Base-by-base conservation (phyloP, 2,329 filamentous ascomycete species). In the Fusarium penzigii region DNA sequence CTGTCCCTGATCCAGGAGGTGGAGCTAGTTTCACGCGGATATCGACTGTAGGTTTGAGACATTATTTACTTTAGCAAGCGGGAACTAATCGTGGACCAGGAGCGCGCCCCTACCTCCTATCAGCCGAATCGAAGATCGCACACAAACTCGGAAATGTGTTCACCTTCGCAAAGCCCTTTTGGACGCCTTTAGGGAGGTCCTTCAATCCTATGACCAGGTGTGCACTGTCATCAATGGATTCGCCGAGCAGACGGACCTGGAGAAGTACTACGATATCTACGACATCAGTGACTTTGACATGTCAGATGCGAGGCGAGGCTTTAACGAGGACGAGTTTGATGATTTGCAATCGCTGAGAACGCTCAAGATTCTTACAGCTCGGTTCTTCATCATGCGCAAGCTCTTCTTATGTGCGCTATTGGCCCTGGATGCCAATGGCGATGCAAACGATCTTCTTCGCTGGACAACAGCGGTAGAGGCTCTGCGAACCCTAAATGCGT, bases 241-340 rank as follows among this genome's bases (percentile, higher is more conserved):
- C 49, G 85, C 92, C 2, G 86, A 92, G 68, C 84, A 89, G 65
- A 82, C 88, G 44, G 90, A 96, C 65, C 75, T 99, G 41, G 91
- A 96, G 63, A 94, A 92, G 72, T 96, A 96, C 68, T 89, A 94
- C 64, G 93, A 97, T 66, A 88, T 93, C 54, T 92, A 93, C 67
- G 89, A 92, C 59, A 84, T 93, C 54, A 89, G 83, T 55, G 81
- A 87, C 51, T 82, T 86, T 51, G 89, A 92, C 68, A 83, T 90
- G 36, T 80, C 83, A 17, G 87, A 90, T 62, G 83, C 87, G n/a
- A 79, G 86, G 59, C 75, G 80, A 41, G 84, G 84, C 2, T 86
- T 87, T 51, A 79, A 81, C 5, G 83, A 88, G 43, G 73, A 78
- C n/a, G 84, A 89, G 46, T 83, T 88, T 53, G 90, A 96, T 44